Evolutionary conservation across 2,329 filamentous ascomycete species (phyloP), one percentile per base, ranked within the genome.

Genomic region (Beauveria sp.): DNA sequence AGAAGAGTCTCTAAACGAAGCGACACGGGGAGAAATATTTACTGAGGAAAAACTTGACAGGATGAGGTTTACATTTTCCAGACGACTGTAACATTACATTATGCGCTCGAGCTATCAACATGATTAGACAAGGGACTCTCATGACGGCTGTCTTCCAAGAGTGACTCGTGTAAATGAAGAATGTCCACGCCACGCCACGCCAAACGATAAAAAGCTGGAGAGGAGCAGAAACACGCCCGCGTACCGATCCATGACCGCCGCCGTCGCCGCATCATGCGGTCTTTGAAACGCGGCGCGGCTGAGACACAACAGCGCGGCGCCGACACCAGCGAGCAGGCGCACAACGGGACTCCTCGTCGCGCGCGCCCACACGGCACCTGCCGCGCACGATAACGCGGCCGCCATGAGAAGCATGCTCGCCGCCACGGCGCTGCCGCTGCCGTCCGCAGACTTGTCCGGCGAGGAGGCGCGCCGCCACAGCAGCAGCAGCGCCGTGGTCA

Each of bases 401-500:
- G 46, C 47, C 56, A 59, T 43, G 56, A 51, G 24, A 6, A 59
- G 22, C 47, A 59, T 51, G 47, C 47, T 59, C 18, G 30, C 47
- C 22, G 47, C 56, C 16, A 59, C 47, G 16, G 47, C 20, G 9
- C 3, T 76, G 76, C 6, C 24, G 24, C 30, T 34, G 24, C 47
- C 47, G 48, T 28, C 26, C 28, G 16, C 34, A 10, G 48, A 5
- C 9, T 30, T 28, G 34, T 28, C 18, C 8, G n/a, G 1, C 5
- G 18, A 12, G 12, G 34, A 54, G 51, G 28, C 16, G 40, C 37
- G 24, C 30, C 30, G 10, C 30, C 30, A 4, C 37, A 30, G 53
- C 41, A 22, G 53, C n/a, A 76, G 80, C 20, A 82, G 73, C 65
- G 84, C 81, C 74, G 85, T 84, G 65, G 78, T 81, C 65, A 85